Base-by-base conservation (phyloP, 2,329 filamentous ascomycete genomes). In the Falciphora oryzae region DNA sequence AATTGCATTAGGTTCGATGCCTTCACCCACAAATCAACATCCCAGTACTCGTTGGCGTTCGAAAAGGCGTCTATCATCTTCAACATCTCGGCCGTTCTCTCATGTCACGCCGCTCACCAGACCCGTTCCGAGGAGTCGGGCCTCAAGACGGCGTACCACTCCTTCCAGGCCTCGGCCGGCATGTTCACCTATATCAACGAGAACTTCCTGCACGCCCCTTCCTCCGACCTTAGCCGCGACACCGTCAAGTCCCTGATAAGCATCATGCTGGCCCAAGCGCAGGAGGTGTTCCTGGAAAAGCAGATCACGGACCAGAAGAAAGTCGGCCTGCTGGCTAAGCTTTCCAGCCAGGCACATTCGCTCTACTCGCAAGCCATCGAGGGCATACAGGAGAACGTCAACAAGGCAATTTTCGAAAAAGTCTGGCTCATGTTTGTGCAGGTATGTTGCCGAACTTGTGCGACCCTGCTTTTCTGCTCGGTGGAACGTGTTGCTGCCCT, bases 171-270 rank as follows among this genome's bases (percentile, higher is more conserved):
- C 57, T 93, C 94, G 10, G 95, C 95, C 13, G 95, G 95, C 79
- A 99, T 99, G 95, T 99, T 98, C 77, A 98, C 94, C 63, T 99
- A 99, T 73, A 99, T 99, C 80, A 99, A 99, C 77, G 95, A 99
- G 79, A 99, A 99, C 79, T 99, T 99, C 75, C 81, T 99, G 50
- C 95, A 99, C 73, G 95, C 95, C 1, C 95, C 96, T 0, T 97
- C 93, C 11, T 93, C 92, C n/a, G 95, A 99, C 73, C 79, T 99
- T 61, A 98, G 93, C 75, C 83, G 95, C 66, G 94, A 99, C 62
- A 99, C 95, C 0, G 92, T 99, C 72, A 97, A 97, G 79, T 93
- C 92, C 0, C 78, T 99, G 69, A 98, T 99, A 73, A 86, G 89
- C 63, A 87, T 99, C 66, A 98, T 92, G 84, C 85, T 99, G 64